Evolutionary conservation across 2,329 filamentous ascomycete species (phyloP).

Genomic region (Talaromyces sp.): DNA sequence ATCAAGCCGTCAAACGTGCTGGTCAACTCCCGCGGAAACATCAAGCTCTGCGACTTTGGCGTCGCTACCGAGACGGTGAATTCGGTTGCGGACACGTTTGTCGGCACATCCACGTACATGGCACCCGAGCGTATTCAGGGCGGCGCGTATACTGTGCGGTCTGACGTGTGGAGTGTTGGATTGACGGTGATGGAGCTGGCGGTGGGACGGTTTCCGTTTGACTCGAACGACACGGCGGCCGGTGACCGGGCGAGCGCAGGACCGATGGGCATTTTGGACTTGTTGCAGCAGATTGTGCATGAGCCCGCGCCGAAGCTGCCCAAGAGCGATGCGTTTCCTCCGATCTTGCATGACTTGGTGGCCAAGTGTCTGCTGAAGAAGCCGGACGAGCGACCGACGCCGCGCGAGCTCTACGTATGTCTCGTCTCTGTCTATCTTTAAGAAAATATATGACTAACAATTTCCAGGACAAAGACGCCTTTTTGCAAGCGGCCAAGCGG

Average conservation of each 20-base stretch:
- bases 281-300: slow-evolving; percentile 95
- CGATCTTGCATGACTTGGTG: slow-evolving; percentile 93
- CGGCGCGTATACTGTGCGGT: slow-evolving; percentile 95
- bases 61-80: slow-evolving; percentile 98
- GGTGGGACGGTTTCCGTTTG: slow-evolving; percentile 95
- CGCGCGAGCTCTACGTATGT: slow-evolving; percentile 84
- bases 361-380: slow-evolving; percentile 92
- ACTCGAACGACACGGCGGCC: slow-evolving; percentile 72
- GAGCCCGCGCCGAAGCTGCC: slow-evolving; percentile 90
- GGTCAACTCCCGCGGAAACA: slow-evolving; percentile 86
- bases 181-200: slow-evolving; percentile 94
- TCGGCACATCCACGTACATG: slow-evolving; percentile 99
- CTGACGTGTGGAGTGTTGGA: slow-evolving; percentile 97
- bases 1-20: slow-evolving; percentile 98
- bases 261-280: slow-evolving; percentile 89
- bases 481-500: slow-evolving; percentile 92
- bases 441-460: background rate
- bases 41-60: slow-evolving; percentile 98
- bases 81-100: slow-evolving; percentile 96
- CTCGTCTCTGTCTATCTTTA: background rate
- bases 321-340: slow-evolving; percentile 95
- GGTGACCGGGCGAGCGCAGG: slow-evolving; percentile 60
- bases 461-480: slow-evolving; percentile 77
- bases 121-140: slow-evolving; percentile 96
- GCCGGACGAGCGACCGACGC: slow-evolving; percentile 82